Evolutionary conservation across 148 eudicot species (phyloP), one percentile per base, ranked within the genome.

Genomic region (Arctostaphylos glauca): DNA sequence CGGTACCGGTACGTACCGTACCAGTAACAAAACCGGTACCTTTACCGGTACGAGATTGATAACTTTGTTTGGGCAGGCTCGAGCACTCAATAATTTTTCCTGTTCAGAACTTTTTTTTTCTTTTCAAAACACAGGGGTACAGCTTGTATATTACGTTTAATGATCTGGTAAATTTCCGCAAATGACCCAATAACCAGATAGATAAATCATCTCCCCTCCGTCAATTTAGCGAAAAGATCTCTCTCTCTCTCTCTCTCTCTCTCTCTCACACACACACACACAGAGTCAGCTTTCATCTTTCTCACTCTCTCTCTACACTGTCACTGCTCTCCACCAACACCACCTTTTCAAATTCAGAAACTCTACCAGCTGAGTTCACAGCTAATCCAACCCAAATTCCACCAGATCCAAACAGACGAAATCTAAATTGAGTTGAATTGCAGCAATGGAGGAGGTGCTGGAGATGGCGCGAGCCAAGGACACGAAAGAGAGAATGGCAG

Each of bases 401-500:
- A 53, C 21, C 81, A 82, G 87, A 80, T 83, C 87, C 81, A 78
- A 46, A 15, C 82, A 5, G 71, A 15, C 44, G 54, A 85, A 60
- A 86, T 83, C 86, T 78, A 80, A 23, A 55, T 68, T 82, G 55
- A 12, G 15, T 21, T 3, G 21, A 58, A 58, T 62, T 68, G 44
- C 79, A 23, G 48, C 84, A 82, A 96, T 96, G 99, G 99, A 96
- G 91, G 97, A 93, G 82, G 97, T 94, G 1, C 72, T 96, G 19
- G 98, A 93, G 67, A 79, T 89, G 67, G 91, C 89, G 13, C 91
- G 99, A 6, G 91, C 94, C 0, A 96, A 96, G 88, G 99, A 96
- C 89, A 92, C 98, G 12, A 96, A 96, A 84, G 97, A 94, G 89
- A 54, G 99, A 70, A 93, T 96, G 98, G 98, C 99, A 6, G 98